A percentile compares a stretch with the other conserved stretches of the same genome.
phyloP scores from a whole-genome alignment of 2,329 filamentous ascomycete genomes.

The Penicillium corylophilum region DNA sequence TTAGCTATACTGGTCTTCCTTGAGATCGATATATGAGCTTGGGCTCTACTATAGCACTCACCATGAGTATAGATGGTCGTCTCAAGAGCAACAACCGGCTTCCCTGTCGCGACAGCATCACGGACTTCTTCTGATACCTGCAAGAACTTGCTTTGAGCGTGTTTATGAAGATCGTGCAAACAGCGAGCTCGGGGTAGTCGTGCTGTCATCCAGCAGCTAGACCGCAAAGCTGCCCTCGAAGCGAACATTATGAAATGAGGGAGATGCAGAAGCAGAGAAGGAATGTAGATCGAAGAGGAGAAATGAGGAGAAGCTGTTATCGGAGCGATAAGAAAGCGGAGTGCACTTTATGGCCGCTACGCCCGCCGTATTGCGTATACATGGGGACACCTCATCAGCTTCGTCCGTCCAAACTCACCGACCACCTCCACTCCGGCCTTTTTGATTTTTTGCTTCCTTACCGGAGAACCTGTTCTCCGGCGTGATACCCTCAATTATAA shows the following conservation, averaged over 20 bases:
- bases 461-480: constrained; percentile 23
- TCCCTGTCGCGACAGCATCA: constrained; percentile 69
- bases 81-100: constrained; percentile 88
- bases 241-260: constrained; percentile 16
- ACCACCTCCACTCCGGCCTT: constrained; percentile 11
- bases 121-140: constrained; percentile 78
- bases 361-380: constrained; percentile 32
- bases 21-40: background rate
- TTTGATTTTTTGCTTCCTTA: constrained; percentile 12
- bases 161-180: constrained; percentile 31
- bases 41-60: constrained; percentile 23
- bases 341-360: constrained; percentile 34
- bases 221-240: constrained; percentile 23
- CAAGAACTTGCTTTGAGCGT: constrained; percentile 53
- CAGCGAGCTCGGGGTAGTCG: constrained; percentile 19
- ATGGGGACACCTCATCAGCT: constrained; percentile 41
- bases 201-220: constrained; percentile 16
- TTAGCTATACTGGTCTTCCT: constrained; percentile 8
- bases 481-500: constrained; percentile 34
- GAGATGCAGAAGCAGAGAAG: background rate
- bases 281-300: constrained; percentile 7
- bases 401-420: constrained; percentile 15
- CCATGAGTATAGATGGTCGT: constrained; percentile 98
- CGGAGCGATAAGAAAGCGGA: constrained; percentile 27
- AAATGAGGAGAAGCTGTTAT: constrained; percentile 27